Percentiles rank a stretch among this genome's conserved stretches.
Evolutionary conservation across 495 filamentous ascomycete species (phyloP).

Genomic region (Xylaria scruposa): DNA sequence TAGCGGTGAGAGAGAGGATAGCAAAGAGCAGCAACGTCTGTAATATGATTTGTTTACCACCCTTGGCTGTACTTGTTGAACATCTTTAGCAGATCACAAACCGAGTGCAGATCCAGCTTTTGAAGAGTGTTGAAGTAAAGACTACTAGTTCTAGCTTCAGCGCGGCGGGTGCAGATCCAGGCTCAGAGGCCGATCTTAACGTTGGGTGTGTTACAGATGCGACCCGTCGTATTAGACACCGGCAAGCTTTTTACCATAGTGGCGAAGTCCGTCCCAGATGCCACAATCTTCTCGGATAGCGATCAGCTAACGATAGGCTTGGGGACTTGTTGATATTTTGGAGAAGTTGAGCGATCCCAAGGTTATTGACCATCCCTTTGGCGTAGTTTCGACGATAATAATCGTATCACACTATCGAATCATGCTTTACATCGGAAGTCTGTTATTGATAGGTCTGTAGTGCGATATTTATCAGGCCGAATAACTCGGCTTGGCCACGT

Average conservation of each 20-base stretch:
- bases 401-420: background rate
- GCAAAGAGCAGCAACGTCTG: background rate
- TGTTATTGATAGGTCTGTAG: background rate
- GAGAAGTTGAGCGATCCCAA: background rate
- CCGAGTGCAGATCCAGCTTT: background rate
- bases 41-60: background rate
- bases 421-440: background rate
- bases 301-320: background rate
- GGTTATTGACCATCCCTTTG: background rate
- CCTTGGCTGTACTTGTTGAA: background rate
- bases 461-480: background rate
- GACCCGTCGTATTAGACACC: slow-evolving; percentile 3
- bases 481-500: background rate
- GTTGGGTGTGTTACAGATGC: slow-evolving; percentile 46
- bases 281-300: background rate
- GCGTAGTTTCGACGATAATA: background rate
- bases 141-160: slow-evolving; percentile 43
- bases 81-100: background rate
- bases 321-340: background rate
- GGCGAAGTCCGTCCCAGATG: background rate
- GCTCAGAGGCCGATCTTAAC: slow-evolving; percentile 42
- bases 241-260: background rate
- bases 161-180: slow-evolving; percentile 43
- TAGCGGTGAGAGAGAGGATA: background rate
- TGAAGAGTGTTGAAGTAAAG: slow-evolving; percentile 48